phyloP scores from a whole-genome alignment of 1,139 yeast species.

The Sugiyamaella sp. region DNA sequence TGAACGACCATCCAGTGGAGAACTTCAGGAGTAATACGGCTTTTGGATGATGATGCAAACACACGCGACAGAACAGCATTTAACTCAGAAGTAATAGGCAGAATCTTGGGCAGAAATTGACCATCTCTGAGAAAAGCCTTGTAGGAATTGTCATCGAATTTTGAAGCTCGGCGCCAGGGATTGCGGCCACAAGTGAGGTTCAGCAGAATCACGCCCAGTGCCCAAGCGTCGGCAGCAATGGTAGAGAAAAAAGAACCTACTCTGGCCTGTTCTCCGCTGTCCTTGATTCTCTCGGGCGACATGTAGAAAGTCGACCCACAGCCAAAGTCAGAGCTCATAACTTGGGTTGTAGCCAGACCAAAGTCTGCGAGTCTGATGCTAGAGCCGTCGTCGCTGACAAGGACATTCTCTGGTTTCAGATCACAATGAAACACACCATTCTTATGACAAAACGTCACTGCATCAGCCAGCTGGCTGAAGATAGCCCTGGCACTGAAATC shows the following conservation, averaged over 20 bases:
- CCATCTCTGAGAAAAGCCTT: conserved; percentile 53
- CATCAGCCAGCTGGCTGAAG: conserved; percentile 75
- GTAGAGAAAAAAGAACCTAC: conserved; percentile 46
- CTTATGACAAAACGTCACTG: conserved; percentile 67
- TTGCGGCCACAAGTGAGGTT: conserved; percentile 83
- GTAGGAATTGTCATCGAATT: conserved; percentile 56
- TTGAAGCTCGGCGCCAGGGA: conserved; percentile 86
- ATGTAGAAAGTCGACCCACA: conserved; percentile 88
- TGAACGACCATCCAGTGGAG: conserved; percentile 2
- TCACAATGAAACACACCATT: conserved; percentile 82
- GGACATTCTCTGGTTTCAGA: conserved; percentile 85
- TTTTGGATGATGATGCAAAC: conserved; percentile 63
- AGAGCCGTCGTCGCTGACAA: conserved; percentile 65
- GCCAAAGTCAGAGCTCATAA: conserved; percentile 67
- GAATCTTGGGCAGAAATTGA: conserved; percentile 58
- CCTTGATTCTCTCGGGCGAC: conserved; percentile 81
- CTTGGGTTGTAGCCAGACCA: conserved; percentile 72
- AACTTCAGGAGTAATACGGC: conserved; percentile 50
- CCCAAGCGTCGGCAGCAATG: conserved; percentile 84
- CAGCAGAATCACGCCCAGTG: conserved; percentile 77
- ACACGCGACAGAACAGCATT: conserved; percentile 57
- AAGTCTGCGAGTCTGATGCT: conserved; percentile 76
- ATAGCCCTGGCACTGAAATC: conserved; percentile 66
- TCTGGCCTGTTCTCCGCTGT: conserved; percentile 40
- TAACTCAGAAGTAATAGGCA: conserved; percentile 68